Evolutionary conservation across 2,329 filamentous ascomycete genomes (phyloP), one percentile per base, ranked within the genome.

Genomic region (Fusarium lateritium): DNA sequence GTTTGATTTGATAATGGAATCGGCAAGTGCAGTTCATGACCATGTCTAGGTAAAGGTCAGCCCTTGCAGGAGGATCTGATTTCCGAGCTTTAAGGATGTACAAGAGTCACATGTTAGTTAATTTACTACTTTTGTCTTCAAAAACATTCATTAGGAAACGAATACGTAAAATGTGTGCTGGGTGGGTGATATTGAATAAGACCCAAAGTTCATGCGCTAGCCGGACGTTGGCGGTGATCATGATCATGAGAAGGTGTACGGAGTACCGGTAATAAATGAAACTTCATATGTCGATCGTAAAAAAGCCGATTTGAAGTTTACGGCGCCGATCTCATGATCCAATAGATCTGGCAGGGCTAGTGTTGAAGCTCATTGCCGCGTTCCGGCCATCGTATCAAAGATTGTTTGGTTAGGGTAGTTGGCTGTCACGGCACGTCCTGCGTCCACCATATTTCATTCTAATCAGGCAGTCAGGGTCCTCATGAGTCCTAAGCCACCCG

Each of bases 291-390:
- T 8, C 38, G 55, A 57, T 57, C 55, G 26, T 44, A 21, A 36
- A 54, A 17, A 28, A 38, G 13, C 28, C 36, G 17, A 44, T 55
- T 57, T 38, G 55, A 36, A 54, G 11, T 43, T 44, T 55, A 55
- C 24, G 28, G 54, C 5, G 22, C 11, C 17, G 39, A 57, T 57
- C 38, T 55, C 31, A 42, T 42, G n/a, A 36, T 50, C 26, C 26
- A 54, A 36, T 55, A 11, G 33, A 24, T 22, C 9, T 43, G 49
- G 34, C 49, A 57, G 14, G 38, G 34, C 17, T 39, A 39, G 38
- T 39, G n/a, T n/a, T 39, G n/a, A 15, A 49, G 56, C 22, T 46
- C 62, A 26, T 53, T 69, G 69, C 69, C 68, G 68, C 43, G 44
- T 57, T 65, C 69, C 68, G 69, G 56, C 47, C 24, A 24, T 24